phyloP scores from a whole-genome alignment of 2,329 filamentous ascomycete species.

The Cladophialophora bantiana region DNA sequence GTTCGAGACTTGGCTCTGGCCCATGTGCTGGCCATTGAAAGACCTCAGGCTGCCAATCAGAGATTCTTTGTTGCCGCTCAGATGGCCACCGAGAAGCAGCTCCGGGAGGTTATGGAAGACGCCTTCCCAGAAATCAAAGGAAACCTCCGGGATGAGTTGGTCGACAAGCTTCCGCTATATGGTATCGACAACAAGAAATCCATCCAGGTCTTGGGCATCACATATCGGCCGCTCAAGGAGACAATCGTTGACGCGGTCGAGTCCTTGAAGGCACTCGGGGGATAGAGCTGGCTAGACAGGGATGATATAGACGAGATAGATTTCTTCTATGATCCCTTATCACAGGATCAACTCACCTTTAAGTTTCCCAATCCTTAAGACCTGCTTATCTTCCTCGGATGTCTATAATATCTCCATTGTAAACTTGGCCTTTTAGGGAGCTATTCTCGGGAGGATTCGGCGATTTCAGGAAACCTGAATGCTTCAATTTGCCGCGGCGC shows the following conservation, averaged over 20 bases:
- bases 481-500: slow-evolving; percentile 1
- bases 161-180: slow-evolving; percentile 40
- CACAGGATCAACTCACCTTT: neutral
- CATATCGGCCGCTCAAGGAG: slow-evolving; percentile 49
- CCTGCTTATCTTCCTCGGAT: too few species aligned
- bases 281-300: slow-evolving; percentile 35
- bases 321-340: neutral
- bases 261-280: slow-evolving; percentile 64
- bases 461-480: neutral
- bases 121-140: slow-evolving; percentile 30
- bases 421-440: too few species aligned
- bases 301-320: neutral
- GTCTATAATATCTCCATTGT: too few species aligned
- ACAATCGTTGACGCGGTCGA: slow-evolving; percentile 53
- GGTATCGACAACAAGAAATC: slow-evolving; percentile 50
- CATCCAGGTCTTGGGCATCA: slow-evolving; percentile 49
- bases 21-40: slow-evolving; percentile 33
- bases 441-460: neutral
- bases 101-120: slow-evolving; percentile 31
- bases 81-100: slow-evolving; percentile 21
- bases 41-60: slow-evolving; percentile 30
- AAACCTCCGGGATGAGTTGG: slow-evolving; percentile 22
- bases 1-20: slow-evolving; percentile 36
- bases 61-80: slow-evolving; percentile 32
- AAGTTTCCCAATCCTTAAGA: neutral